Evolutionary conservation across 2,329 filamentous ascomycete species (phyloP), one percentile per base, ranked within the genome.

Genomic region (Tympanopsis confertula): DNA sequence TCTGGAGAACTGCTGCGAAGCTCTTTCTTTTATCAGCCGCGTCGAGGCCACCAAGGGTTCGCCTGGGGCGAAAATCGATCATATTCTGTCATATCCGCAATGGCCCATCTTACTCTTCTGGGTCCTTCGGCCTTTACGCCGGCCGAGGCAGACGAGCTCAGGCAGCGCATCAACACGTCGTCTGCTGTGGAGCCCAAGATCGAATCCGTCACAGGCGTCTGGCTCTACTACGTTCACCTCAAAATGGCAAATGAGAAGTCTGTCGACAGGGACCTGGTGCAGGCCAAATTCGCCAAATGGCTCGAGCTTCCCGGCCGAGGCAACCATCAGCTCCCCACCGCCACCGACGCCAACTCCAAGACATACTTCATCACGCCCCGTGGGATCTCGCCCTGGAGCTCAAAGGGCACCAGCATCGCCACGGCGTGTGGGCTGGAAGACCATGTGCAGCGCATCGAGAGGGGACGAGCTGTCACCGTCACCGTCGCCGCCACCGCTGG

Each of bases 341-440:
- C 64, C 19, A 54, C 54, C 43, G 68, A 73, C 42, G 62, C 68
- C 38, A 57, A 66, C 41, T 65, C 67, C 33, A 61, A 69, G 36
- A 66, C 79, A 44, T 72, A 84, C 55, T 86, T 86, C 54, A 71
- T 94, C 41, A 78, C 74, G 35, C 89, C 89, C 15, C 76, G 89
- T 47, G 83, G 84, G 50, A 88, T 94, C 47, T 95, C 88, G 30
- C 91, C 91, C 55, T 98, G 91, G 91, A 95, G 87, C 61, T 94
- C 88, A 40, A 88, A 95, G 59, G 89, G 87, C 19, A 94, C 89
- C 35, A 91, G 79, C 55, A 95, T 96, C 56, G 84, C 89, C 38
- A 78, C 91, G 46, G 89, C 95, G 20, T 96, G 89, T 55, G 88
- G 85, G 18, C 67, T 96, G 42, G 75, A 78, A 48, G 65, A 71